phyloP scores from a whole-genome alignment of 345 rosid species.

The Eutrema japonicum region DNA sequence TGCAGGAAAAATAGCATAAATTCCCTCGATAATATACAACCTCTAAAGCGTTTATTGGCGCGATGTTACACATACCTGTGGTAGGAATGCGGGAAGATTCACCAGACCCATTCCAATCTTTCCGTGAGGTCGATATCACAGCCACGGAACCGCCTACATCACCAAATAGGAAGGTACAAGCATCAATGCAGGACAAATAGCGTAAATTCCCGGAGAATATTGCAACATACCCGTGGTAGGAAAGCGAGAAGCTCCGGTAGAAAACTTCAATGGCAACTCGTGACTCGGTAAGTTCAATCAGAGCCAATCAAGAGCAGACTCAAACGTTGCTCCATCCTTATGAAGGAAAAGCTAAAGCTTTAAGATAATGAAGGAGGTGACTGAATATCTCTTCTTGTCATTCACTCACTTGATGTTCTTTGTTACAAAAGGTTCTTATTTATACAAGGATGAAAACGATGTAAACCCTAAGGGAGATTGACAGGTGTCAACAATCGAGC shows the following conservation, averaged over 20 bases:
- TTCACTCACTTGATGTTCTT: too few species aligned
- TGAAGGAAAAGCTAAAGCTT: too few species aligned
- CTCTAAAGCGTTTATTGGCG: not conserved
- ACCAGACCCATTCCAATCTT: constrained; percentile 52
- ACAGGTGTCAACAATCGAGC: too few species aligned
- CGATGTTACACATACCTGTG: constrained; percentile 45
- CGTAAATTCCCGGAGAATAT: not conserved
- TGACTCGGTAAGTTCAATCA: constrained; percentile 77
- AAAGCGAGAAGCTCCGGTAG: constrained; percentile 60
- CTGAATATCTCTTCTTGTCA: too few species aligned
- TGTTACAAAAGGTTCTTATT: too few species aligned
- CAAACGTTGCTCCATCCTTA: constrained; percentile 83
- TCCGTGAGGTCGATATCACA: constrained; percentile 57
- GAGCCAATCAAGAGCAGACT: constrained; percentile 86
- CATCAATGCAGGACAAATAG: not conserved
- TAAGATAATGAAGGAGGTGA: too few species aligned
- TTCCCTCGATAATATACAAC: not conserved
- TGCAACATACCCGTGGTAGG: constrained; percentile 15
- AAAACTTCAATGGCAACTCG: constrained; percentile 79
- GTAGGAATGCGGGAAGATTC: constrained; percentile 2
- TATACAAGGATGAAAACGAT: too few species aligned
- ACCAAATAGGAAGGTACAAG: not conserved
- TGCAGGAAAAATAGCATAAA: too few species aligned
- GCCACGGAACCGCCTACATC: constrained; percentile 60
- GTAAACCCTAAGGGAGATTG: too few species aligned